A percentile compares a stretch with the other conserved stretches of the same genome.
Conservation (phyloP, 1,139 yeast genomes). For the Debaryomycetaceae sp. region DNA sequence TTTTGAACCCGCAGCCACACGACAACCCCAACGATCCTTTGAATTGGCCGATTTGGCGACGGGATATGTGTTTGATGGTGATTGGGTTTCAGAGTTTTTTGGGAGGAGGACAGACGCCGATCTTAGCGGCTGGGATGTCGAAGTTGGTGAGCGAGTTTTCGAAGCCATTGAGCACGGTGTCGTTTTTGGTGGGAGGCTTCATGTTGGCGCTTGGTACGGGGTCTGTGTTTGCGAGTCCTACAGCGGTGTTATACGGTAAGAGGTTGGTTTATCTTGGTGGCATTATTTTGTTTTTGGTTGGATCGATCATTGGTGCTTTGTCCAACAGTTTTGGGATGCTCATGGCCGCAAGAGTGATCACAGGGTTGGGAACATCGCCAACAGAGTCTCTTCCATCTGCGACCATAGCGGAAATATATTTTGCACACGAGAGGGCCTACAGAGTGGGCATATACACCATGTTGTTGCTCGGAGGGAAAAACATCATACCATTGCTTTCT, state of each 20-base stretch:
- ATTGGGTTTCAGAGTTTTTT: conserved; percentile 59
- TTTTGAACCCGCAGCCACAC: conserved; percentile 72
- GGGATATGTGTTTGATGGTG: conserved; percentile 51
- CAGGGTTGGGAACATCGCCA: conserved; percentile 61
- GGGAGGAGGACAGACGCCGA: conserved; percentile 63
- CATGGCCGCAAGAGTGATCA: conserved; percentile 55
- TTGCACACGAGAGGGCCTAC: conserved; percentile 65
- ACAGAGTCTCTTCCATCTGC: conserved; percentile 62
- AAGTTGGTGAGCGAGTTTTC: conserved; percentile 41
- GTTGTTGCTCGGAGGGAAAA: conserved; percentile 60
- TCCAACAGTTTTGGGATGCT: conserved; percentile 47
- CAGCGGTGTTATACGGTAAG: conserved; percentile 61
- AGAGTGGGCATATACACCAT: conserved; percentile 61
- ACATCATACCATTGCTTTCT: conserved; percentile 54
- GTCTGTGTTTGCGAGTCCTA: conserved; percentile 55
- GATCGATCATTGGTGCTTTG: conserved; percentile 55
- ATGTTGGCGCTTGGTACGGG: conserved; percentile 62
- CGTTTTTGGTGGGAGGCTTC: conserved; percentile 58
- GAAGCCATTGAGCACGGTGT: conserved; percentile 38
- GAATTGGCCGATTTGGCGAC: conserved; percentile 64
- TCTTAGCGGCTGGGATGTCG: conserved; percentile 57
- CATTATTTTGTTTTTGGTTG: conserved; percentile 47
- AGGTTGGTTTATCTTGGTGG: conserved; percentile 53
- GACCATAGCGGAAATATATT: conserved; percentile 61
- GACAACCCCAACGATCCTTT: conserved; percentile 75